Percentiles rank a stretch among this genome's conserved stretches.
These are phyloP conservation scores for Kodamaea arcana DNA, from an alignment of 1,139 yeast species.

Conservation along the genomic window DNA sequence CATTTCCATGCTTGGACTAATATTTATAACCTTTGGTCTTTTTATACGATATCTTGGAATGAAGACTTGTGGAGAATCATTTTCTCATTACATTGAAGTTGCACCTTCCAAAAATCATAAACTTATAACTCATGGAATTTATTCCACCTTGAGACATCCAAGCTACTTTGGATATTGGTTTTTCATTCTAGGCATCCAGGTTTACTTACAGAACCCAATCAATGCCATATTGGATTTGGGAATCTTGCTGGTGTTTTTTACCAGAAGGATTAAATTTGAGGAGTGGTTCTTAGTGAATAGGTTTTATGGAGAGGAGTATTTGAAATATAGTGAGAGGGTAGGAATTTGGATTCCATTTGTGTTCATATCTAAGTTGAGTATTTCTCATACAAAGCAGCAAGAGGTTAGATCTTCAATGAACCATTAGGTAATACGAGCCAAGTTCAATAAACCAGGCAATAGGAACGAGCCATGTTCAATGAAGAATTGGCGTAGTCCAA, in stretches of 20 bases:
- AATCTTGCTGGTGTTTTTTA: slow-evolving; percentile 27
- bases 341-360: slow-evolving; percentile 31
- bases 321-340: slow-evolving; percentile 21
- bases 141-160: slow-evolving; percentile 33
- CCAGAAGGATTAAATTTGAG: slow-evolving; percentile 32
- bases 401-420: too few relatives aligned
- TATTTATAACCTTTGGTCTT: slow-evolving; percentile 20
- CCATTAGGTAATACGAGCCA: too few relatives aligned
- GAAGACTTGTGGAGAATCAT: slow-evolving; percentile 33
- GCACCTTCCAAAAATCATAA: slow-evolving; percentile 7
- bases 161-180: slow-evolving; percentile 41
- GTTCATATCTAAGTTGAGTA: too few relatives aligned
- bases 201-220: slow-evolving; percentile 24
- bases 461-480: too few relatives aligned
- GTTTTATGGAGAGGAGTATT: slow-evolving; percentile 28
- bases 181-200: slow-evolving; percentile 34
- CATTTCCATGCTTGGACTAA: slow-evolving; percentile 11
- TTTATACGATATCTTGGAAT: slow-evolving; percentile 28
- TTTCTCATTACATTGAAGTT: slow-evolving; percentile 27
- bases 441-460: too few relatives aligned
- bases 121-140: slow-evolving; percentile 33
- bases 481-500: too few relatives aligned
- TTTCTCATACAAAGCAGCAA: too few relatives aligned
- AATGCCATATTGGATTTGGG: slow-evolving; percentile 16
- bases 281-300: slow-evolving; percentile 29